Base-by-base conservation (phyloP, 2,329 filamentous ascomycete genomes). In the Dactylella cylindrospora region DNA sequence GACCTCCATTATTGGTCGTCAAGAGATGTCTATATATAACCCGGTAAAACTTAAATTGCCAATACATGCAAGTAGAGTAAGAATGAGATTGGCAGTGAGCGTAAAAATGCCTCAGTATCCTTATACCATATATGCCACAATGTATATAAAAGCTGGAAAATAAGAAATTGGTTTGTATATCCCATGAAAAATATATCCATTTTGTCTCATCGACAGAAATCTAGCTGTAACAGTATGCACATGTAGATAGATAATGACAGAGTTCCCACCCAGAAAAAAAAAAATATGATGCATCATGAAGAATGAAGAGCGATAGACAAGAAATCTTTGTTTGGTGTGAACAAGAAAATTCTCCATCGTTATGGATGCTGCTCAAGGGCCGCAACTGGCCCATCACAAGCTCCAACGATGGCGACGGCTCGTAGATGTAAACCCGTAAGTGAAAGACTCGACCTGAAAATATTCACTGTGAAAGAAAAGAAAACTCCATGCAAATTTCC, bases 251-350 rank as follows among this genome's bases (percentile, higher is more conserved):
- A 44, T 5, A 20, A 44, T n/a, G 33, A 9, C 5, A 13, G 23
- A 38, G n/a, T 20, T 29, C 26, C 40, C 13, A 28, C 8, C 29
- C 13, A 15, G 9, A 2, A 25, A 22, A 33, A 36, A 35, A 36
- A 35, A 36, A 28, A 44, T 3, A 38, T 32, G n/a, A 38, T n/a
- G n/a, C n/a, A n/a, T n/a, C n/a, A n/a, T 31, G 33, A 25, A 19
- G 40, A 19, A 13, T 13, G 28, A 20, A 12, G 36, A 55, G 28
- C 5, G 44, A 49, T 44, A 22, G 52, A 49, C 44, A 47, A 46
- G 51, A 55, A 49, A 46, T 35, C 22, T 36, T 22, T 15, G 38
- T 15, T 22, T 23, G 17, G 31, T 23, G 10, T 15, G 13, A 7
- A 39, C n/a, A 17, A 15, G 26, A 13, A 25, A 26, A 12, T 28